Conservation (phyloP, 306 rosid genomes). For the Dalbergia oliveri region DNA sequence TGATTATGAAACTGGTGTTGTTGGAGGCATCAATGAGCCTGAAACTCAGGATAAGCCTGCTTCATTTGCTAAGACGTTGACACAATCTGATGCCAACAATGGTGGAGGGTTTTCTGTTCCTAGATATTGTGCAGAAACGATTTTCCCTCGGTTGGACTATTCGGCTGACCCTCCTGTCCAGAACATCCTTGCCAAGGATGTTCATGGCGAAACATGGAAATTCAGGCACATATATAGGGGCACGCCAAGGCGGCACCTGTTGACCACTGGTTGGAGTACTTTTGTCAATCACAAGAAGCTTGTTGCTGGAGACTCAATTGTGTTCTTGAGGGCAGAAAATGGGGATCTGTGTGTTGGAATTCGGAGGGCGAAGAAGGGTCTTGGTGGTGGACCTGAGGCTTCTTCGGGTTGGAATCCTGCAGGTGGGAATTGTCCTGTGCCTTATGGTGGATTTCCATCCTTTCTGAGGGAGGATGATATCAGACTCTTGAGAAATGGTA, state of each 20-base stretch:
- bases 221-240: slow-evolving; percentile 95
- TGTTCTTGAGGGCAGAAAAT: slow-evolving; percentile 82
- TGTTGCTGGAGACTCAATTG: slow-evolving; percentile 89
- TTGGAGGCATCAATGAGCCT: slow-evolving; percentile 58
- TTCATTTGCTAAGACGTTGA: slow-evolving; percentile 87
- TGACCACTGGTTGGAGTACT: slow-evolving; percentile 98
- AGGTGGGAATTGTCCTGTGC: slow-evolving; percentile 64
- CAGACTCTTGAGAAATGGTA: slow-evolving; percentile 58
- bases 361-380: slow-evolving; percentile 83
- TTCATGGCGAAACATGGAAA: slow-evolving; percentile 93
- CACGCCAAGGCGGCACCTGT: slow-evolving; percentile 91
- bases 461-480: slow-evolving; percentile 68
- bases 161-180: slow-evolving; percentile 86
- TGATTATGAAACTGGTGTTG: slow-evolving; percentile 55
- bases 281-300: slow-evolving; percentile 96
- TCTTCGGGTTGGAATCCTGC: slow-evolving; percentile 82
- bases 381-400: slow-evolving; percentile 70
- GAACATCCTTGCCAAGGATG: slow-evolving; percentile 84
- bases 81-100: slow-evolving; percentile 97
- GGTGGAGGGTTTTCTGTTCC: slow-evolving; percentile 99
- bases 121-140: slow-evolving; percentile 88
- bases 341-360: slow-evolving; percentile 93
- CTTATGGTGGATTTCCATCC: slow-evolving; percentile 67
- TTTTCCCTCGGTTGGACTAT: slow-evolving; percentile 88
- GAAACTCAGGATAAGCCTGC: slow-evolving; percentile 75